A percentile compares a stretch with the other conserved stretches of the same genome.
phyloP scores from a whole-genome alignment of 768 basidiomycete genomes.

The Termitomyces sp. region DNA sequence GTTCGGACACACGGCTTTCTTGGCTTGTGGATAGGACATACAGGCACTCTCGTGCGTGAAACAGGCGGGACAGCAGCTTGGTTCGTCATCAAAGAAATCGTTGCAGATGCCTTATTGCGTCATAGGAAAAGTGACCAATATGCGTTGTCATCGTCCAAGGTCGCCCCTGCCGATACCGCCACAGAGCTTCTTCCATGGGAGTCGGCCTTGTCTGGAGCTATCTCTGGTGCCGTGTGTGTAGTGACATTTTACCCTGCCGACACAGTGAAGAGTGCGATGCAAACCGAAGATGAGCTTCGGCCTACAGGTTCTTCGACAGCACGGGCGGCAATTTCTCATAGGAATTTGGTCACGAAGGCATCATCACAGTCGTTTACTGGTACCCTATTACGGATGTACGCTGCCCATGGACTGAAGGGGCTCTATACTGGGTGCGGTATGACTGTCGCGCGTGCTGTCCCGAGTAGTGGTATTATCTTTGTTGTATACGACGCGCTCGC shows the following conservation, averaged over 20 bases:
- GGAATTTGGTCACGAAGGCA: background rate
- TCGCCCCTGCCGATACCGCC: conserved; percentile 12
- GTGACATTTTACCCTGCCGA: conserved; percentile 87
- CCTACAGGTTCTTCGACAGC: conserved; percentile 24
- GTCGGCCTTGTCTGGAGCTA: conserved; percentile 74
- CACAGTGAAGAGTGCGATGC: conserved; percentile 86
- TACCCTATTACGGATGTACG: conserved; percentile 70
- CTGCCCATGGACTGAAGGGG: conserved; percentile 72
- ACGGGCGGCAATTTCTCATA: conserved; percentile 2
- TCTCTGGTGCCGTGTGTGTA: conserved; percentile 78
- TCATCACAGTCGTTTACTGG: conserved; percentile 38
- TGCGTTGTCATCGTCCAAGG: conserved; percentile 8
- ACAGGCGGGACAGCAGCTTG: conserved; percentile 84
- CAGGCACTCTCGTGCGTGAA: conserved; percentile 83
- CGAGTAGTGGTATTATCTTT: conserved; percentile 91
- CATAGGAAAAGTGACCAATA: conserved; percentile 15
- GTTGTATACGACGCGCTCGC: conserved; percentile 82
- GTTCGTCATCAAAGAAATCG: conserved; percentile 83
- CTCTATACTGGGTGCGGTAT: conserved; percentile 93
- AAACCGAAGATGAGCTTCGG: conserved; percentile 82
- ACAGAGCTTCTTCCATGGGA: conserved; percentile 59
- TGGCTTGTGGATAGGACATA: conserved; percentile 85
- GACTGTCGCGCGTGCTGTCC: conserved; percentile 80
- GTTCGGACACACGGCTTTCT: conserved; percentile 52
- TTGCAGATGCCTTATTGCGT: conserved; percentile 57